Percentiles rank a stretch among this genome's conserved stretches.
Evolutionary conservation across 257 asterid genomes (phyloP).

Genomic region (Cruciata laevipes): DNA sequence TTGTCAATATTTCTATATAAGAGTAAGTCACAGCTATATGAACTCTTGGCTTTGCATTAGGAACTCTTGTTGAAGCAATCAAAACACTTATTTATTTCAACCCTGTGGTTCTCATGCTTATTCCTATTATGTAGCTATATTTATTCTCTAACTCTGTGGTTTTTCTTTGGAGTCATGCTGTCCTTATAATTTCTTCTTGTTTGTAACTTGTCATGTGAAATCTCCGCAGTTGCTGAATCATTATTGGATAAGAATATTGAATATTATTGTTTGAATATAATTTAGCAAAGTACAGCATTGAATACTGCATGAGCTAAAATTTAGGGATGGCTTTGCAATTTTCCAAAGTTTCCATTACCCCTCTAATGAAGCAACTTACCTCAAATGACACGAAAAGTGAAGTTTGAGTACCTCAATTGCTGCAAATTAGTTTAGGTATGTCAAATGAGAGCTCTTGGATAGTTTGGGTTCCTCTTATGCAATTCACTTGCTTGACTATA

Average conservation of each 20-base stretch:
- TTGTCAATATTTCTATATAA: neutral
- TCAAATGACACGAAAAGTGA: too few relatives aligned
- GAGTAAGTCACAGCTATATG: neutral
- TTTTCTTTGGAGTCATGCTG: neutral
- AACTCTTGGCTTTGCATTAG: neutral
- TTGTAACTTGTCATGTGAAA: neutral
- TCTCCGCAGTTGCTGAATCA: neutral
- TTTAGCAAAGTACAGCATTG: too few relatives aligned
- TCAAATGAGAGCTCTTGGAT: too few relatives aligned
- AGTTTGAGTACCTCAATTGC: too few relatives aligned
- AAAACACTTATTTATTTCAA: neutral
- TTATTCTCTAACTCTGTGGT: neutral
- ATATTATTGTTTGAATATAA: too few relatives aligned
- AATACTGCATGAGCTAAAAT: too few relatives aligned
- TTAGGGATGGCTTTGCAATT: too few relatives aligned
- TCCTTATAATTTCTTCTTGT: neutral
- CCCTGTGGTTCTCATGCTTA: neutral
- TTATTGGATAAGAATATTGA: neutral
- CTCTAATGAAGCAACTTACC: too few relatives aligned
- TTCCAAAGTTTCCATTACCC: too few relatives aligned
- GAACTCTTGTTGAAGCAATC: neutral
- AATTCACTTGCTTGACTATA: too few relatives aligned
- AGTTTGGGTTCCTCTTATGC: too few relatives aligned
- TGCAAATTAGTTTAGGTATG: too few relatives aligned
- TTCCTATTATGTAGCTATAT: neutral